phyloP scores from a whole-genome alignment of 2,329 filamentous ascomycete genomes.

The Claviceps maximensis region DNA sequence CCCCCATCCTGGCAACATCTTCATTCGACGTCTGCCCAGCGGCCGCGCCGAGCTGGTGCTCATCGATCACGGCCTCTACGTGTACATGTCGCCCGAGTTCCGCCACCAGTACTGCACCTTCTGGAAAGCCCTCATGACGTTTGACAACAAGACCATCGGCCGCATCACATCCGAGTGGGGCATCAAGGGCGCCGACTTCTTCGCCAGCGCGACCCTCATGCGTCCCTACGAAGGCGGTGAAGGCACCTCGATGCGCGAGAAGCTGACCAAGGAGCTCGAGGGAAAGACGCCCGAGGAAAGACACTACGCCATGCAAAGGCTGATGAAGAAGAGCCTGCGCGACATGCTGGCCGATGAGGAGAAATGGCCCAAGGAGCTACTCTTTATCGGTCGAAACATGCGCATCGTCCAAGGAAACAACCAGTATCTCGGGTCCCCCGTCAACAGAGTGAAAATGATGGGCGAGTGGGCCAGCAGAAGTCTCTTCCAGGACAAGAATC shows the following conservation, averaged over 20 bases:
- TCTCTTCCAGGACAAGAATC: constrained; percentile 59
- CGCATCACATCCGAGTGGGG: constrained; percentile 72
- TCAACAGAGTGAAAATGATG: constrained; percentile 90
- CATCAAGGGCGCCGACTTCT: constrained; percentile 76
- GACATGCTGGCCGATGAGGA: constrained; percentile 71
- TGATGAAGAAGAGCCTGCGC: constrained; percentile 55
- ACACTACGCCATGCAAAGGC: constrained; percentile 79
- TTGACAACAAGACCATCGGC: constrained; percentile 72
- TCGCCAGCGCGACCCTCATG: constrained; percentile 82
- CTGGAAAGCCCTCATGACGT: constrained; percentile 88
- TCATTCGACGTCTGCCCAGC: constrained; percentile 71
- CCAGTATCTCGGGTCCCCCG: constrained; percentile 76
- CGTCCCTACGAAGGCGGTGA: constrained; percentile 82
- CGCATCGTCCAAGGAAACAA: constrained; percentile 91
- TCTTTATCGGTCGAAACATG: constrained; percentile 86
- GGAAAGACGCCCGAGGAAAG: constrained; percentile 51
- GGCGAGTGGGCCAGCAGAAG: constrained; percentile 79
- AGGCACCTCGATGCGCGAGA: constrained; percentile 42
- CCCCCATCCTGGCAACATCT: constrained; percentile 94
- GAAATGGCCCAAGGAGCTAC: constrained; percentile 79
- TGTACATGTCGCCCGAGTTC: constrained; percentile 75
- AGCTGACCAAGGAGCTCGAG: constrained; percentile 52
- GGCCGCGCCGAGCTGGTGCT: constrained; percentile 85
- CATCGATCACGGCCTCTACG: constrained; percentile 94
- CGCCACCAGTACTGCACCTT: constrained; percentile 76